phyloP scores from a whole-genome alignment of 2,329 filamentous ascomycete species.

The Colletotrichum sp. region DNA sequence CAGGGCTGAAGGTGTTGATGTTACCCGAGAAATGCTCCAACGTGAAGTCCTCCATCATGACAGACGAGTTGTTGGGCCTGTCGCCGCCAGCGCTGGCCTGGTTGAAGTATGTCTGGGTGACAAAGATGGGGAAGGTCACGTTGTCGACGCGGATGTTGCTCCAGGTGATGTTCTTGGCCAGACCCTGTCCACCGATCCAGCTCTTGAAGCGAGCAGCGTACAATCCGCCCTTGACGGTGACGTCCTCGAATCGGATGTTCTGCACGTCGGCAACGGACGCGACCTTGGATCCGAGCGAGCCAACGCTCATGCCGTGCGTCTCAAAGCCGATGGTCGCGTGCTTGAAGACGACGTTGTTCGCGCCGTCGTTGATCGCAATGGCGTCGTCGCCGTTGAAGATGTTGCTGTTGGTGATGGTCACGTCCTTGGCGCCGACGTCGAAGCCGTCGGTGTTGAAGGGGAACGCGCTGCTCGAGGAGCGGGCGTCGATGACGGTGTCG shows the following conservation, averaged over 20 bases:
- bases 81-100: conserved; percentile 36
- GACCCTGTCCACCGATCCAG: conserved; percentile 43
- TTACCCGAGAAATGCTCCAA: conserved; percentile 45
- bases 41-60: conserved; percentile 46
- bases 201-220: conserved; percentile 50
- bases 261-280: conserved; percentile 37
- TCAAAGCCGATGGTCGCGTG: conserved; percentile 46
- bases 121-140: conserved; percentile 50
- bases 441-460: conserved; percentile 47
- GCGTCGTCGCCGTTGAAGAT: conserved; percentile 50
- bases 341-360: conserved; percentile 41
- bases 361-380: conserved; percentile 41
- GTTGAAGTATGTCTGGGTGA: conserved; percentile 49
- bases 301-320: conserved; percentile 48
- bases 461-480: conserved; percentile 37
- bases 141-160: conserved; percentile 46
- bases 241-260: conserved; percentile 45
- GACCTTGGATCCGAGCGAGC: conserved; percentile 40
- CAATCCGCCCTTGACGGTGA: conserved; percentile 44
- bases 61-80: conserved; percentile 41
- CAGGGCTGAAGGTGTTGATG: conserved; percentile 44
- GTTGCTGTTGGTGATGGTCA: conserved; percentile 30
- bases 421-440: conserved; percentile 33
- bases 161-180: conserved; percentile 48
- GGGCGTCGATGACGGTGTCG: conserved; percentile 44